phyloP scores from a whole-genome alignment of 2,329 filamentous ascomycete genomes.

The Graphilbum sp. region DNA sequence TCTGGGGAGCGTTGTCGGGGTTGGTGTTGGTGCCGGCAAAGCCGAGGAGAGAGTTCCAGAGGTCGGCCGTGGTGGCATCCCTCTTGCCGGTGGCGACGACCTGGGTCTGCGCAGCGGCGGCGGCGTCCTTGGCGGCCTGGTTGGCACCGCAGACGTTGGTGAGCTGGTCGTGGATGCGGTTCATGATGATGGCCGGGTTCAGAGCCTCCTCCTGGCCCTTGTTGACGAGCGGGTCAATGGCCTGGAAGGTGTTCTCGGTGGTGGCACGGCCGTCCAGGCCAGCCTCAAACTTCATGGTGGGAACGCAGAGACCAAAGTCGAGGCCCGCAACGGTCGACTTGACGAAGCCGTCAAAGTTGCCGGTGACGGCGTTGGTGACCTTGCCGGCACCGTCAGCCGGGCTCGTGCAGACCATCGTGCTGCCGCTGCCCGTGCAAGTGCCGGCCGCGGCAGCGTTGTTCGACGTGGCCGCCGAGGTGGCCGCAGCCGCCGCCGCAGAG shows the following conservation, averaged over 20 bases:
- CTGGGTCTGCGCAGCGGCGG: conserved; percentile 31
- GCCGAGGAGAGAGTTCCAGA: conserved; percentile 24
- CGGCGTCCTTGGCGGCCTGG: conserved; percentile 37
- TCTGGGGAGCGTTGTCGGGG: conserved; percentile 21
- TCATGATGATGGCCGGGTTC: conserved; percentile 60
- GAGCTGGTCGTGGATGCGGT: conserved; percentile 54
- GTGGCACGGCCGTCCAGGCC: conserved; percentile 38
- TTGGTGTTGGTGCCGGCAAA: conserved; percentile 22
- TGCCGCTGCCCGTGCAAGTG: conserved; percentile 4
- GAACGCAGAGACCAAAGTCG: conserved; percentile 37
- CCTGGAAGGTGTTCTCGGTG: conserved; percentile 51
- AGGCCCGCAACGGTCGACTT: conserved; percentile 10
- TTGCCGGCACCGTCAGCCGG: conserved; percentile 6
- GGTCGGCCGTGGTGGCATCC: conserved; percentile 20
- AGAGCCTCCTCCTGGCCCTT: conserved; percentile 49
- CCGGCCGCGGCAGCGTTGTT: too few relatives aligned
- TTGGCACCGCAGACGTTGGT: conserved; percentile 49
- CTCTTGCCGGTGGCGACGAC: conserved; percentile 16
- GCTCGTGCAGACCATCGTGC: conserved; percentile 4
- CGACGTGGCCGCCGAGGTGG: background rate
- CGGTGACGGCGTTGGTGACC: conserved; percentile 6
- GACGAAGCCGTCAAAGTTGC: conserved; percentile 9
- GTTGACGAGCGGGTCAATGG: conserved; percentile 43
- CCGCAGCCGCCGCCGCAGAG: background rate
- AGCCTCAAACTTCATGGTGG: conserved; percentile 42